Percentiles rank a stretch among this genome's conserved stretches.
Evolutionary conservation across 768 basidiomycete species (phyloP).

Genomic region (Lentinula edodes): DNA sequence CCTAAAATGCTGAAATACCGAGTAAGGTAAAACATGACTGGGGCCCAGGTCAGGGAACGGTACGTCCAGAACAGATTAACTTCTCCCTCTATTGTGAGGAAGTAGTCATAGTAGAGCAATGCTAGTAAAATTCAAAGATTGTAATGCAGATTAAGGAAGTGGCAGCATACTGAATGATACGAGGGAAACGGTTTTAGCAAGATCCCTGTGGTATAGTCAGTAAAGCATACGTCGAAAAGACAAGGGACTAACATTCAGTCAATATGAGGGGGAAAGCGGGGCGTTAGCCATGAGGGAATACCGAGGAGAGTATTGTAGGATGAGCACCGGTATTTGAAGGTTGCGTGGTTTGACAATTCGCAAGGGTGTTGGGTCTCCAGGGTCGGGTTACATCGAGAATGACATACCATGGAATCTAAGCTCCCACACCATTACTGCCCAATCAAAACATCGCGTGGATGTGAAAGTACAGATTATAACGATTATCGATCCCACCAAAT

Average conservation of each 20-base stretch:
- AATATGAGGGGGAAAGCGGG: not conserved
- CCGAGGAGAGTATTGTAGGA: not conserved
- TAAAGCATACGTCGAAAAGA: not conserved
- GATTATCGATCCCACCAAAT: not conserved
- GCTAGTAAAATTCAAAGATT: not conserved
- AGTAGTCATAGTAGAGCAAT: constrained; percentile 29
- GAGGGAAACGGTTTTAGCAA: not conserved
- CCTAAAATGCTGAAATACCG: constrained; percentile 28
- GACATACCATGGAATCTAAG: not conserved
- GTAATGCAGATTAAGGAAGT: not conserved
- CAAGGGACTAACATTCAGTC: not conserved
- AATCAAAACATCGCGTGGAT: not conserved
- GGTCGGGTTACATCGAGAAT: not conserved
- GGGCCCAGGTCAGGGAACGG: constrained; percentile 16
- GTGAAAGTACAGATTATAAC: not conserved
- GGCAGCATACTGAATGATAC: not conserved
- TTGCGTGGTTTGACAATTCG: not conserved
- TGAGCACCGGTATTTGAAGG: not conserved
- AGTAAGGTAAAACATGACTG: constrained; percentile 26
- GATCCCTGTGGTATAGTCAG: not conserved
- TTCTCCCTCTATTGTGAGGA: constrained; percentile 31
- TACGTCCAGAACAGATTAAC: constrained; percentile 30
- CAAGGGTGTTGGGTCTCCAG: not conserved
- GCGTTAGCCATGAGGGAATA: not conserved
- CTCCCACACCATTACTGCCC: not conserved